Evolutionary conservation across 1,284 basidiomycete species (phyloP).

Genomic region (Inonotus obliquus): DNA sequence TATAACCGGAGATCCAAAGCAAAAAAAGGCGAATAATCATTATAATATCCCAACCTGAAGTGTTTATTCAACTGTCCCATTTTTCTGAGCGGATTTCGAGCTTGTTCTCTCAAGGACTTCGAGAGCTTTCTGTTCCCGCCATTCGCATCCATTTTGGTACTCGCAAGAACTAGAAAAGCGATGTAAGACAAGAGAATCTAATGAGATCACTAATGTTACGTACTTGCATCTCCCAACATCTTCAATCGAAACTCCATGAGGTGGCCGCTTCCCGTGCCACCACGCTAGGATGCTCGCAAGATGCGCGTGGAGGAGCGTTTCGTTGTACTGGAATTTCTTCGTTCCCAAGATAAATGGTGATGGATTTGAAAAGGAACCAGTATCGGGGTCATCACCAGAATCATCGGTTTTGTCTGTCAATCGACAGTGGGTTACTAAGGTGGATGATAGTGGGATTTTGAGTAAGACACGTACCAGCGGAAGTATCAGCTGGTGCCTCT

Average conservation of each 20-base stretch:
- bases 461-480: not conserved
- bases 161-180: slow-evolving; percentile 61
- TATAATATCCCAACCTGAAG: not conserved
- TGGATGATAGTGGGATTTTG: not conserved
- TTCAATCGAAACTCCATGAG: slow-evolving; percentile 61
- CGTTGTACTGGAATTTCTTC: slow-evolving; percentile 57
- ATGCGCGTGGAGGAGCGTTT: slow-evolving; percentile 49
- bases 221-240: slow-evolving; percentile 66
- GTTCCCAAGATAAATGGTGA: slow-evolving; percentile 57
- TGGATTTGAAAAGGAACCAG: slow-evolving; percentile 14
- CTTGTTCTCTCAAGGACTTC: slow-evolving; percentile 29
- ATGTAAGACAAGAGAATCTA: slow-evolving; percentile 12
- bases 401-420: not conserved
- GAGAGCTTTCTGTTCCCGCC: slow-evolving; percentile 65
- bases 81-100: not conserved
- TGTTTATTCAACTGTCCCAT: not conserved
- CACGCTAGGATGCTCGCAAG: slow-evolving; percentile 57
- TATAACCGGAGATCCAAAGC: no score
- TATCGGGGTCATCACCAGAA: not conserved
- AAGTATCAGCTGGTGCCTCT: not conserved
- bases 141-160: slow-evolving; percentile 76
- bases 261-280: slow-evolving; percentile 69
- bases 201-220: slow-evolving; percentile 29
- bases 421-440: not conserved
- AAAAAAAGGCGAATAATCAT: not conserved